Evolutionary conservation across 345 rosid genomes (phyloP), one percentile per base, ranked within the genome.

Genomic region (Populus nigra): DNA sequence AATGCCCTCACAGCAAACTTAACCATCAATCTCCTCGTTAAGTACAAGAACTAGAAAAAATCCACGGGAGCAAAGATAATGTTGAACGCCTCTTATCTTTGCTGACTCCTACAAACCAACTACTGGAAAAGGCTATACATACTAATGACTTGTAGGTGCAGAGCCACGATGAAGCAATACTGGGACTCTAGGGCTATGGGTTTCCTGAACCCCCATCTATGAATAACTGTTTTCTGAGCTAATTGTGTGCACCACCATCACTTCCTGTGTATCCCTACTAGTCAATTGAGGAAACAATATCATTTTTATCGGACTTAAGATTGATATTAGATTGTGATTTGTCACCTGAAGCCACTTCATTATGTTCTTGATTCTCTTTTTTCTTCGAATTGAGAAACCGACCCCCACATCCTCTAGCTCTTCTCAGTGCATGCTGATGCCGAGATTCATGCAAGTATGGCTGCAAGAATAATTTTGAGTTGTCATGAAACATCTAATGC

Each of bases 381-480:
- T 92, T 92, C 90, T 93, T 93, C 35, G 94, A 77, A 75, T 92
- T 94, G 79, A 92, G 92, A 87, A 94, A 89, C 78, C 99, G 88
- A 18, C 99, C 99, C 15, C 99, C 97, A 78, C 90, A 87, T 82
- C 99, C 99, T 82, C 99, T 91, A 25, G 97, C 98, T 76, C 99
- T 86, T 89, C 85, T 88, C 70, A 96, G 78, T 5, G 99, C 99
- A 88, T 96, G 99, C 78, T 86, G 85, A 89, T 96, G 98, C 2
- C 99, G 93, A 74, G 99, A 96, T 79, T 96, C 99, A 69, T 96
- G 99, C 88, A 96, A 82, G 81, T 96, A 96, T 23, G 99, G 98
- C 99, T 96, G 92, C 88, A 77, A 67, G 41, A 77, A 71, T 72
- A 65, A 13, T 57, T 36, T 62, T 10, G 23, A 77, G 81, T 10